Evolutionary conservation across 2,329 filamentous ascomycete genomes (phyloP), one percentile per base, ranked within the genome.

Genomic region (Botrytis pseudocinerea): DNA sequence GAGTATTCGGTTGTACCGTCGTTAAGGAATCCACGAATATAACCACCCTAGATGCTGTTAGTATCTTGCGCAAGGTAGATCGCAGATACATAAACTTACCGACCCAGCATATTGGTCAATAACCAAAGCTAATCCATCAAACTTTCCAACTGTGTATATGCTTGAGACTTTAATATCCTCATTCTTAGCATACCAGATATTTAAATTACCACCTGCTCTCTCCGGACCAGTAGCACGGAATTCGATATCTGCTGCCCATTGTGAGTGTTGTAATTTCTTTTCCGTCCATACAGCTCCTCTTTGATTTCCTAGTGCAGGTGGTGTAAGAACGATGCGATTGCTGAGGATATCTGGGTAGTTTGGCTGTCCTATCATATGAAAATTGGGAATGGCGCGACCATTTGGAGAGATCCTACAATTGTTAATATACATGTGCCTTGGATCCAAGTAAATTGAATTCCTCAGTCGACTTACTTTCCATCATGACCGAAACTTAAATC

Each of bases 261-360:
- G 87, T n/a, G 86, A 83, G 74, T 91, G 85, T 78, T 89, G 83
- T 66, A 92, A 85, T 48, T 87, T 80, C 73, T 84, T 85, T 75
- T 94, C 89, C 46, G 91, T 86, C 95, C 96, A 99, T 77, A 96
- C 82, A 68, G 93, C 91, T 74, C 93, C 93, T 81, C 94, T 90
- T 80, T 93, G 91, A 83, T 94, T 94, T 72, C 96, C 96, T 9
- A 94, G 94, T 66, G 90, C 91, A 22, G 94, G 91, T 18, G 96
- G 95, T 1, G 96, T 99, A 73, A 99, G 88, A 81, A 99, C 92
- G 74, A 98, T 81, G 82, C 95, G 94, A 86, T 98, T 95, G 77
- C 94, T 97, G 74, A 98, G 89, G 74, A 92, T 82, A 79, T 92
- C 88, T 77, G 89, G 89, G 51, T 82, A 77, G 75, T 84, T 81